Evolutionary conservation across 2,329 filamentous ascomycete species (phyloP), one percentile per base, ranked within the genome.

Genomic region (Fulvia fulva): DNA sequence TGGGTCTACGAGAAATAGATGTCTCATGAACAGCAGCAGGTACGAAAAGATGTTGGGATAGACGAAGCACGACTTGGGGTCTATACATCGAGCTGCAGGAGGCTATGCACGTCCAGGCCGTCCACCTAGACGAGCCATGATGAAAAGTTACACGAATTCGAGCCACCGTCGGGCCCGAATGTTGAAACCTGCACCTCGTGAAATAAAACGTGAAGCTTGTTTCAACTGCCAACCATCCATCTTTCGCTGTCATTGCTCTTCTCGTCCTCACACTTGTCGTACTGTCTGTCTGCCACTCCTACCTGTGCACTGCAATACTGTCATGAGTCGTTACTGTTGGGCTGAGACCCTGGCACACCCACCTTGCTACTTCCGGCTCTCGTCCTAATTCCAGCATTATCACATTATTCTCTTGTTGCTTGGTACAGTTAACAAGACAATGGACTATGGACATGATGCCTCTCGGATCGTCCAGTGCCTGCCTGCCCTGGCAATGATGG

Each of bases 1-100:
- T 97, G 94, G 94, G 83, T 97, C 83, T 97, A 97, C 84, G 94
- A 99, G 89, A 93, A 95, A 84, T 72, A 71, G 65, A 72, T 64
- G 57, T 30, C 43, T 56, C 43, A 46, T 16, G 21, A 14, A 25
- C 44, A 25, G 25, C 44, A 25, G 25, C 3, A 8, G 25, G 44
- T 21, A 47, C 25, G 44, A 47, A 14, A 6, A 47, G 44, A 16
- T 21, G 44, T 47, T 28, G n/a, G 11, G 23, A 32, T 32, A 32
- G 47, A 50, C 47, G 22, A 19, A 26, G n/a, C n/a, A 11, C 11
- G 26, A 25, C 26, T 50, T 21, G 26, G 1, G 47, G 25, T 21
- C 23, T 26, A 28, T 30, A 50, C 47, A 50, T 25, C 12, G 3
- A 6, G 44, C 22, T 14, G 44, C 44, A 25, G 6, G 5, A 23